These are phyloP conservation scores for Trichoderma gamsii DNA, from an alignment of 495 filamentous ascomycete genomes.

Conservation along the genomic window DNA sequence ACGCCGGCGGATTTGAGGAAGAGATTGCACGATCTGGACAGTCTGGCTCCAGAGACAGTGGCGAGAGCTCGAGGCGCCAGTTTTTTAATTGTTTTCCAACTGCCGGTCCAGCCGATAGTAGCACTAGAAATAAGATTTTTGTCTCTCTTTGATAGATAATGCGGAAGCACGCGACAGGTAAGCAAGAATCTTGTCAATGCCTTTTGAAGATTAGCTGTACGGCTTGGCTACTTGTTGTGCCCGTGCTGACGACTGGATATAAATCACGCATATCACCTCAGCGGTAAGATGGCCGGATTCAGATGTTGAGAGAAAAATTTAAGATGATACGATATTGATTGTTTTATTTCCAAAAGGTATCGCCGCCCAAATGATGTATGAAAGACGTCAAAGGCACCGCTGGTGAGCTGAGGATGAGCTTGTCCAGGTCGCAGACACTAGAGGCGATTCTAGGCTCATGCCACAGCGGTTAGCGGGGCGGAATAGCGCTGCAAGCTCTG, in stretches of 20 bases:
- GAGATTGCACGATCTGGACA: neutral
- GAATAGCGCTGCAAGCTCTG: neutral
- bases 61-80: neutral
- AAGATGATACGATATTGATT: neutral
- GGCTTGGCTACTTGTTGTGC: too few relatives aligned
- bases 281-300: neutral
- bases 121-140: neutral
- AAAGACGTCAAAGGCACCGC: conserved; percentile 11
- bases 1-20: neutral
- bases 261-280: too few relatives aligned
- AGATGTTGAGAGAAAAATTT: neutral
- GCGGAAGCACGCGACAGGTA: too few relatives aligned
- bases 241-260: too few relatives aligned
- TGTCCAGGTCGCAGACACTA: neutral
- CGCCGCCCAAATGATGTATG: neutral
- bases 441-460: neutral
- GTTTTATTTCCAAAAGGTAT: neutral
- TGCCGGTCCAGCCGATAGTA: neutral
- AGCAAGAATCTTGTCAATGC: too few relatives aligned
- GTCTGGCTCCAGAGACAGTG: neutral
- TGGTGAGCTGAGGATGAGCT: neutral
- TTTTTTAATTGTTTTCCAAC: neutral
- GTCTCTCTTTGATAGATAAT: too few relatives aligned
- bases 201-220: too few relatives aligned
- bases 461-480: neutral